A percentile compares a stretch with the other conserved stretches of the same genome.
Conservation (phyloP, 1,284 basidiomycete species). For the Tremellales sp. region DNA sequence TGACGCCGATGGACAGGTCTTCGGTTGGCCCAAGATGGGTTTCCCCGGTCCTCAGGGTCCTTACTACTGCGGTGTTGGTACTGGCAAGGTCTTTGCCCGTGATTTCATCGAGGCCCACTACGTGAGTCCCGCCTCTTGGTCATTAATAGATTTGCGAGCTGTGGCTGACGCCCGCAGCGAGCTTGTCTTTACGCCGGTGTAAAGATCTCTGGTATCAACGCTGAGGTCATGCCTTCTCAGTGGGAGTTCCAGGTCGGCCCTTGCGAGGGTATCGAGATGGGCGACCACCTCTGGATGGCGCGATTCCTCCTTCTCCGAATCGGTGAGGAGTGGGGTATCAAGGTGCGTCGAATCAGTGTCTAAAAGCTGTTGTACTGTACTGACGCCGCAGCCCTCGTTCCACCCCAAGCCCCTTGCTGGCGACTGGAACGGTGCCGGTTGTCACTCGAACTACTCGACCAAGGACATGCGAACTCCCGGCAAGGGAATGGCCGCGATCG, state of each 20-base stretch:
- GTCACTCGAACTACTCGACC: conserved; percentile 92
- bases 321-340: conserved; percentile 97
- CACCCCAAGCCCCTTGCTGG: conserved; percentile 97
- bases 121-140: conserved; percentile 32
- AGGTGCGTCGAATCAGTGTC: conserved; percentile 54
- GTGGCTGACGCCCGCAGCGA: no score
- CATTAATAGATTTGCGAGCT: neutral
- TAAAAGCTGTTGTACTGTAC: neutral
- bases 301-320: conserved; percentile 88
- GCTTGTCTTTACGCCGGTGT: conserved; percentile 92
- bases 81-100: conserved; percentile 94
- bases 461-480: conserved; percentile 86
- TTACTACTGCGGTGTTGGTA: conserved; percentile 99
- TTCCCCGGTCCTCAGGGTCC: conserved; percentile 99
- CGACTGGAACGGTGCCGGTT: conserved; percentile 99
- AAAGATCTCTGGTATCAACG: conserved; percentile 99
- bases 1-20: conserved; percentile 84
- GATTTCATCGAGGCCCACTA: conserved; percentile 99
- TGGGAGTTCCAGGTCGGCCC: conserved; percentile 99
- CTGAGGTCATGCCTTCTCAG: conserved; percentile 99
- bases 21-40: conserved; percentile 97
- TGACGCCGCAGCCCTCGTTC: conserved; percentile 60
- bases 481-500: conserved; percentile 84
- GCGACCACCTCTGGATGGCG: conserved; percentile 97
- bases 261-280: conserved; percentile 96